phyloP scores from a whole-genome alignment of 768 basidiomycete genomes.

The Naganishia kalamii region DNA sequence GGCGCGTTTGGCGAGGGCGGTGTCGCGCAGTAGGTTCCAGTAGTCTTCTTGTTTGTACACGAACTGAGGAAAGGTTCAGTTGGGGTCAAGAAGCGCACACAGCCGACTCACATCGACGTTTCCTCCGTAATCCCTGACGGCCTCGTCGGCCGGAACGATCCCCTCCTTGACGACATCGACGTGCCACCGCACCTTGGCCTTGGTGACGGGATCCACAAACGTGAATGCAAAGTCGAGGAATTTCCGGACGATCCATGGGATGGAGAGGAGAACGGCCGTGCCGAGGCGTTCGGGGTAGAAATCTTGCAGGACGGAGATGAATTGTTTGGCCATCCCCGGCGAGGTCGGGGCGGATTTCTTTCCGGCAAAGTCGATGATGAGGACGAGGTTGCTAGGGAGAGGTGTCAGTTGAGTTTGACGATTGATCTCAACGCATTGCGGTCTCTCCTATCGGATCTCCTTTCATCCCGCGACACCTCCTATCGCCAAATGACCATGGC shows the following conservation, averaged over 20 bases:
- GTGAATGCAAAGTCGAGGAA: slow-evolving; percentile 26
- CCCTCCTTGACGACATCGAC: slow-evolving; percentile 20
- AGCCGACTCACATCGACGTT: slow-evolving; percentile 14
- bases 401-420: background rate
- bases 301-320: slow-evolving; percentile 17
- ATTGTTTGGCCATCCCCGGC: slow-evolving; percentile 10
- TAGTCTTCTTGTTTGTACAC: slow-evolving; percentile 25
- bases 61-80: slow-evolving; percentile 2
- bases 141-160: slow-evolving; percentile 3
- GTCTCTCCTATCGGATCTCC: background rate
- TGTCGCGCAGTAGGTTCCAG: slow-evolving; percentile 16
- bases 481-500: background rate
- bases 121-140: slow-evolving; percentile 20
- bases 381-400: slow-evolving; percentile 16
- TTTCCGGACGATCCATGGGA: slow-evolving; percentile 27
- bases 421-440: background rate
- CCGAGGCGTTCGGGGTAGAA: slow-evolving; percentile 26
- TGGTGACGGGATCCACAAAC: slow-evolving; percentile 26
- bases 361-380: slow-evolving; percentile 27
- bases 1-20: slow-evolving; percentile 7
- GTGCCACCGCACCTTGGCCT: slow-evolving; percentile 22
- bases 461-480: background rate
- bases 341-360: slow-evolving; percentile 21
- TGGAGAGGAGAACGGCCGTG: slow-evolving; percentile 19
- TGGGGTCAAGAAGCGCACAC: background rate